Conservation (phyloP, 345 rosid species). For the Melaleuca alternifolia region DNA sequence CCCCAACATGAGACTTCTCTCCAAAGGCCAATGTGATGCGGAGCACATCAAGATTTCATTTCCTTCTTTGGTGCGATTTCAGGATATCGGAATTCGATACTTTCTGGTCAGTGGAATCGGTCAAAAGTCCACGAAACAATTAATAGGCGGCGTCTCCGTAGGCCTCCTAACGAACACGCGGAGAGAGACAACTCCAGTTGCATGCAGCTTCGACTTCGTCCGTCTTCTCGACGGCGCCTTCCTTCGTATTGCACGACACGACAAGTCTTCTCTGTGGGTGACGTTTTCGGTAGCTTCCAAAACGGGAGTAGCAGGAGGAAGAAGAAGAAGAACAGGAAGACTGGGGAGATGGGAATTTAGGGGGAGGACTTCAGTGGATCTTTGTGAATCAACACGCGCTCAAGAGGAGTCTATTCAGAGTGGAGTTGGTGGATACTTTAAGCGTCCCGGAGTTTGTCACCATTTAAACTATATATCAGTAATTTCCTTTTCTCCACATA, state of each 20-base stretch:
- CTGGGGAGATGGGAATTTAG: not conserved
- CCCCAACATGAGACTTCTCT: not conserved
- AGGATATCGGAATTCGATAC: no score
- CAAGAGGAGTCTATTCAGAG: not conserved
- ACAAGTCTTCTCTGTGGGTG: not conserved
- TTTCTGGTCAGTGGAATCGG: no score
- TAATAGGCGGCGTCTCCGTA: not conserved
- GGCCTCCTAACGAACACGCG: not conserved
- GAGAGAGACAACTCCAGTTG: not conserved
- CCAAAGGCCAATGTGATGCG: not conserved
- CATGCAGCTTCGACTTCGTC: not conserved
- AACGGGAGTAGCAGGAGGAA: not conserved
- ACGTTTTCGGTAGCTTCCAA: not conserved
- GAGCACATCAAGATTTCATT: no score
- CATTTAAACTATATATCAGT: not conserved
- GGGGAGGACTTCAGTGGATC: not conserved
- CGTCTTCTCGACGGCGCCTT: not conserved
- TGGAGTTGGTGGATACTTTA: not conserved
- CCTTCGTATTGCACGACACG: not conserved
- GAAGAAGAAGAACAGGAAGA: not conserved
- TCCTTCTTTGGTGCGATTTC: no score
- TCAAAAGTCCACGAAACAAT: no score
- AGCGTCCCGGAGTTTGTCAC: not conserved
- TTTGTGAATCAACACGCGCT: not conserved
- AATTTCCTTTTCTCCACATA: not conserved